Percentiles rank a stretch among this genome's conserved stretches.
These are phyloP conservation scores for Corallochytrium limacisporum DNA, from an alignment of 78 protist species.

Conservation along the genomic window DNA sequence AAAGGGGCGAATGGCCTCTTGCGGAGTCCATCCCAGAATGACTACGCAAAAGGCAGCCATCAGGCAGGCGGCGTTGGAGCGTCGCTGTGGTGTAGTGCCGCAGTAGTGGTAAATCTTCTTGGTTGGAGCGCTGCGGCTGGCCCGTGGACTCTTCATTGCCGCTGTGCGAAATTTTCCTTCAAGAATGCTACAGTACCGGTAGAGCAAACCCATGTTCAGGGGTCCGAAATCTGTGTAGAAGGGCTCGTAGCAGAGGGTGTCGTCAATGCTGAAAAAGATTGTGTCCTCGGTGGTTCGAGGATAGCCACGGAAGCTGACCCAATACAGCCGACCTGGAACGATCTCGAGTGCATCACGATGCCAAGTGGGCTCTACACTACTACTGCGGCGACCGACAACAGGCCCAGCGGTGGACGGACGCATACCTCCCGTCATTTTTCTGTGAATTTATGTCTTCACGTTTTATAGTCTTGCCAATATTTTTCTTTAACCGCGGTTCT, in stretches of 20 bases:
- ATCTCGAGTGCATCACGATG: too few species aligned
- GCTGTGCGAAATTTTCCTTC: not conserved
- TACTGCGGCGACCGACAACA: too few species aligned
- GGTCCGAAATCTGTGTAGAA: slow-evolving; percentile 78
- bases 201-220: slow-evolving; percentile 32
- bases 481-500: too few species aligned
- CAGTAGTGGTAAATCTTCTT: not conserved
- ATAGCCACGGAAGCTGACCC: too few species aligned
- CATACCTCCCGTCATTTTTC: too few species aligned
- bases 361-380: too few species aligned
- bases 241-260: slow-evolving; percentile 46
- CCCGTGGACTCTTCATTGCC: not conserved
- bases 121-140: not conserved
- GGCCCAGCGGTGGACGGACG: too few species aligned
- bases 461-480: too few species aligned
- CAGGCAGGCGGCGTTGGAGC: slow-evolving; percentile 27
- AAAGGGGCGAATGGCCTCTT: slow-evolving; percentile 22
- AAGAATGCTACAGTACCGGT: slow-evolving; percentile 20
- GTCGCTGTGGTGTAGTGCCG: not conserved
- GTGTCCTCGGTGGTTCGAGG: not conserved
- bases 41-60: slow-evolving; percentile 10
- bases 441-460: too few species aligned
- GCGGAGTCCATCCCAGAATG: not conserved
- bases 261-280: slow-evolving; percentile 29
- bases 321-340: too few species aligned